phyloP scores from a whole-genome alignment of 148 eudicot genomes.

The Vaccinium darrowii region DNA sequence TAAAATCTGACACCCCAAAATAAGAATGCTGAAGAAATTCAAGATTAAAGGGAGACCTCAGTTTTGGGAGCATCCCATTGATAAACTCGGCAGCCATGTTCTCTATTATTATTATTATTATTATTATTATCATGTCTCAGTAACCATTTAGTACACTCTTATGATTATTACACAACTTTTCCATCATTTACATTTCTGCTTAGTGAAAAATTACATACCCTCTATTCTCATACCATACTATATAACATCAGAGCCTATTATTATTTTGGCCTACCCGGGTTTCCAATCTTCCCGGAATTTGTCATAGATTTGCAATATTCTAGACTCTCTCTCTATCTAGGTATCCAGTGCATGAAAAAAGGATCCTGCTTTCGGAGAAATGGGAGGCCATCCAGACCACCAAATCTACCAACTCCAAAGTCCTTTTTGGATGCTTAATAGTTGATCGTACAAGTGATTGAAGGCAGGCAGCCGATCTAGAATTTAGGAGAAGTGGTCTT shows the following conservation, averaged over 20 bases:
- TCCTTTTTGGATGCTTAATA: background rate
- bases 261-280: too few species aligned
- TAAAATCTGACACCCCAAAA: background rate
- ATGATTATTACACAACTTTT: background rate
- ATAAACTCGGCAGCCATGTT: background rate
- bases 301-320: background rate
- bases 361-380: background rate
- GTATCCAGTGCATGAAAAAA: background rate
- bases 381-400: background rate
- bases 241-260: background rate
- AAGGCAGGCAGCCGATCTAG: slow-evolving; percentile 8
- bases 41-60: background rate
- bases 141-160: background rate
- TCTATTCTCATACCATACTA: background rate
- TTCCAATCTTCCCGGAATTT: background rate
- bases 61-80: background rate
- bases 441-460: background rate
- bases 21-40: background rate
- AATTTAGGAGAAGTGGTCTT: slow-evolving; percentile 38
- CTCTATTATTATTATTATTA: background rate
- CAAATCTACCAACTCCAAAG: background rate
- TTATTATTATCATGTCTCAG: background rate
- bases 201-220: background rate
- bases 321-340: background rate
- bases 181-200: background rate